Percentiles rank a stretch among this genome's conserved stretches.
phyloP scores from a whole-genome alignment of 1,139 yeast species.

The Yamadazyma sp. region DNA sequence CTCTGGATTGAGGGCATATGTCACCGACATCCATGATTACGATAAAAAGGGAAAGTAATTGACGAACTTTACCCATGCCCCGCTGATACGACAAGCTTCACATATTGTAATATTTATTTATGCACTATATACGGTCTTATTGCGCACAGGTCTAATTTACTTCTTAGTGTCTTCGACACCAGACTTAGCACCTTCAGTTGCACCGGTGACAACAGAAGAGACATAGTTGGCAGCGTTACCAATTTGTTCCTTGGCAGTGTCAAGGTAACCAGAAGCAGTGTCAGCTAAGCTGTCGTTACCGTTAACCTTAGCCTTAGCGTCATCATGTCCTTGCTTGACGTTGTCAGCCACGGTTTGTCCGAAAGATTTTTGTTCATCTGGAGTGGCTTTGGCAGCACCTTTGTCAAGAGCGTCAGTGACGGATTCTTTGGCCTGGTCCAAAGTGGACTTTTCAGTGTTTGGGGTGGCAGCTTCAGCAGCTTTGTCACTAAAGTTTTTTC shows the following conservation, averaged over 20 bases:
- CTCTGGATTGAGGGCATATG: constrained; percentile 44
- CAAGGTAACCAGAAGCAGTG: constrained; percentile 61
- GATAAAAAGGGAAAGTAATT: constrained; percentile 20
- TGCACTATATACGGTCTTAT: no score
- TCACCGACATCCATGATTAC: constrained; percentile 63
- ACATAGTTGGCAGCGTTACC: constrained; percentile 64
- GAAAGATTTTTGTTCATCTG: constrained; percentile 66
- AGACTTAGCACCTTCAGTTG: constrained; percentile 53
- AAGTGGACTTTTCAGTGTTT: constrained; percentile 63
- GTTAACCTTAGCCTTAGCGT: constrained; percentile 38
- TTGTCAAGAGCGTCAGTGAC: constrained; percentile 68
- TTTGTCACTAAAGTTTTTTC: constrained; percentile 75
- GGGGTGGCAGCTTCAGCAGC: constrained; percentile 68
- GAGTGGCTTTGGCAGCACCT: constrained; percentile 56
- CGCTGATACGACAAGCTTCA: no score
- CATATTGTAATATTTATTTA: no score
- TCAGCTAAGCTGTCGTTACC: constrained; percentile 44
- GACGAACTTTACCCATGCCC: no score
- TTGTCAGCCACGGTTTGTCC: constrained; percentile 67
- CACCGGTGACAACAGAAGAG: constrained; percentile 59
- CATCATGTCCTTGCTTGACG: constrained; percentile 49
- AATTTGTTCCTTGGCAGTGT: constrained; percentile 60
- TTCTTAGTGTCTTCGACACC: constrained; percentile 38
- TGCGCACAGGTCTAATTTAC: no score
- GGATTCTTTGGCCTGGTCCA: constrained; percentile 69